These are phyloP conservation scores for Chaetomium tenue DNA, from an alignment of 495 filamentous ascomycete genomes.

Conservation along the genomic window DNA sequence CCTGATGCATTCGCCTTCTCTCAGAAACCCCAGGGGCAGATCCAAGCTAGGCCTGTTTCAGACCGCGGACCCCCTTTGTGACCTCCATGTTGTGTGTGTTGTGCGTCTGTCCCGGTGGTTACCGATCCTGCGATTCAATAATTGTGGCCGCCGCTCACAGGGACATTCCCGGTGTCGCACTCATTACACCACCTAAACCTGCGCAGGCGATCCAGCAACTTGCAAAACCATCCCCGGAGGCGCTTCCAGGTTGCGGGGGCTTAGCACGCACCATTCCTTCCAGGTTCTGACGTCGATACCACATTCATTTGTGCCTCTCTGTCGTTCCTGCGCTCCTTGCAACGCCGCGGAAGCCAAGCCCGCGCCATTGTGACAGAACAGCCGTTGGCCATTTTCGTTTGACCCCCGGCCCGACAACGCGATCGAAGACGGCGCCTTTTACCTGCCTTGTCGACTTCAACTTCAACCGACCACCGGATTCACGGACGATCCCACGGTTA, in stretches of 20 bases:
- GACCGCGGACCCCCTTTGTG: conserved; percentile 28
- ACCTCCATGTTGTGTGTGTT: conserved; percentile 6
- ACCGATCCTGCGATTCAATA: conserved; percentile 32
- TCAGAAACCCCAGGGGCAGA: conserved; percentile 17
- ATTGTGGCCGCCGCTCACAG: conserved; percentile 10
- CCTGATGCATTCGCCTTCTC: not conserved
- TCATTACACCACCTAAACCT: conserved; percentile 8
- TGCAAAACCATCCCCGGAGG: conserved; percentile 16
- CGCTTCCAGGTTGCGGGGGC: conserved; percentile 3
- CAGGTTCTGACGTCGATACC: not conserved
- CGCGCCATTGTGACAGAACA: conserved; percentile 1
- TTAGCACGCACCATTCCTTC: conserved; percentile 10
- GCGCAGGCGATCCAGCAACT: conserved; percentile 4
- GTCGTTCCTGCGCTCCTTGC: conserved; percentile 2
- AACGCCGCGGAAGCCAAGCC: conserved; percentile 18
- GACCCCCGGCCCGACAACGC: conserved; percentile 11
- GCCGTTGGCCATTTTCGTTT: conserved; percentile 17
- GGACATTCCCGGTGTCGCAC: conserved; percentile 13
- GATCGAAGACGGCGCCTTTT: conserved; percentile 11
- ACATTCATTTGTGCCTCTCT: not conserved
- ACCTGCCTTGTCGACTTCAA: conserved; percentile 2
- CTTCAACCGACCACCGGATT: not conserved
- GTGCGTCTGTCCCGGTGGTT: conserved; percentile 14
- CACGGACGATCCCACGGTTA: conserved; percentile 16
- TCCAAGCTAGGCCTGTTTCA: conserved; percentile 35